Percentiles rank a stretch among this genome's conserved stretches.
These are phyloP conservation scores for Entelexis sorbosivorans DNA, from an alignment of 1,139 yeast species.

Conservation along the genomic window DNA sequence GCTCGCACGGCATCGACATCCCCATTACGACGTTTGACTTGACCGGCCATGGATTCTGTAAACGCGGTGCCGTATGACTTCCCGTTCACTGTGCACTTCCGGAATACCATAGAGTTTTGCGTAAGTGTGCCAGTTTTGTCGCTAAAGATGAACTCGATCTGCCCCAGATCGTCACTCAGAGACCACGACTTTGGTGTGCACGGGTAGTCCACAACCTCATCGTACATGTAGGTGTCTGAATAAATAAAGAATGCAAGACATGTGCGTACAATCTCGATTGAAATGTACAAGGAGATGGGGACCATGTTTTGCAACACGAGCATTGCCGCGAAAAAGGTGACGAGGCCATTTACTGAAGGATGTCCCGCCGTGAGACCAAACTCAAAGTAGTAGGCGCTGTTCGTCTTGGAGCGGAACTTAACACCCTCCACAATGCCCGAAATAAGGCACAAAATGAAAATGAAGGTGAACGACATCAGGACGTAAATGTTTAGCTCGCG, in stretches of 20 bases:
- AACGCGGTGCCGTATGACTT: constrained; percentile 83
- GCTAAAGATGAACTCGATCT: constrained; percentile 86
- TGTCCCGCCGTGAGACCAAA: constrained; percentile 50
- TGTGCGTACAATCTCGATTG: constrained; percentile 90
- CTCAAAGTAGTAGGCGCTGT: constrained; percentile 57
- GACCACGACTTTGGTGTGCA: constrained; percentile 96
- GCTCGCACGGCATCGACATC: constrained; percentile 53
- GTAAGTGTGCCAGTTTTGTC: constrained; percentile 96
- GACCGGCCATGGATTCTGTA: constrained; percentile 90
- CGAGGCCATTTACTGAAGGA: constrained; percentile 68
- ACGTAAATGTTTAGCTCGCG: constrained; percentile 77
- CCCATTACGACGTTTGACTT: constrained; percentile 49
- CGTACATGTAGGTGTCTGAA: constrained; percentile 78
- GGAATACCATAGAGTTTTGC: constrained; percentile 93
- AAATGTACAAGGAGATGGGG: constrained; percentile 87
- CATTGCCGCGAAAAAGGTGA: constrained; percentile 79
- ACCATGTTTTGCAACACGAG: constrained; percentile 84
- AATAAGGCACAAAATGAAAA: constrained; percentile 68
- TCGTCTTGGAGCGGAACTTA: constrained; percentile 45
- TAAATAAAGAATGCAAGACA: constrained; percentile 88
- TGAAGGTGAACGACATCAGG: constrained; percentile 57
- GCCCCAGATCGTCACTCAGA: constrained; percentile 96
- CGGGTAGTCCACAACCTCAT: constrained; percentile 74
- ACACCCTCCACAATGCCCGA: constrained; percentile 79
- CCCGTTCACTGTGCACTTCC: constrained; percentile 81